Conservation (phyloP, 2,329 filamentous ascomycete genomes). For the Fusarium agapanthi region DNA sequence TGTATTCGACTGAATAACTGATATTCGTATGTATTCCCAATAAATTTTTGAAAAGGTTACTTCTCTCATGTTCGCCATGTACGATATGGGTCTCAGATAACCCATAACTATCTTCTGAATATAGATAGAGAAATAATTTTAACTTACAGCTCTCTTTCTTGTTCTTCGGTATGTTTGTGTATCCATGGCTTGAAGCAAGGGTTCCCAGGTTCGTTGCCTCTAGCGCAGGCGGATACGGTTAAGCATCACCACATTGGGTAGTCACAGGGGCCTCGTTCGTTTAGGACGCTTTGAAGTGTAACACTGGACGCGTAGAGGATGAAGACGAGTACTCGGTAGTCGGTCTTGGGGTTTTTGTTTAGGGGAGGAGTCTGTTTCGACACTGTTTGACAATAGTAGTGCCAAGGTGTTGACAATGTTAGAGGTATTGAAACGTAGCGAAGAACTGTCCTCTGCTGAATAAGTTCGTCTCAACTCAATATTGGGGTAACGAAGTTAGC, state of each 20-base stretch:
- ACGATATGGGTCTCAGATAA: not conserved
- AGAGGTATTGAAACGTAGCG: conserved; percentile 3
- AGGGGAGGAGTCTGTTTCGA: conserved; percentile 28
- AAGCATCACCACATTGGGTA: conserved; percentile 32
- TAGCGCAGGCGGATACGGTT: conserved; percentile 37
- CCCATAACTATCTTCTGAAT: not conserved
- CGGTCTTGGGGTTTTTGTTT: not conserved
- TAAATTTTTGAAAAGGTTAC: not conserved
- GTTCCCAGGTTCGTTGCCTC: conserved; percentile 21
- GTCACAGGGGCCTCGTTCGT: conserved; percentile 23
- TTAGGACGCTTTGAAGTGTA: conserved; percentile 21
- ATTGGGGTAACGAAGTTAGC: not conserved
- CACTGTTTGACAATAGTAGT: conserved; percentile 16
- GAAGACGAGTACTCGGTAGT: conserved; percentile 5
- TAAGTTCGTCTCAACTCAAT: conserved; percentile 11
- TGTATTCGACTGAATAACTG: not conserved
- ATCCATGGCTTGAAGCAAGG: conserved; percentile 28
- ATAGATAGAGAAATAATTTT: not conserved
- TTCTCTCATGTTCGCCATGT: not conserved
- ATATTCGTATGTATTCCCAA: not conserved
- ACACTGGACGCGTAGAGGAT: conserved; percentile 23
- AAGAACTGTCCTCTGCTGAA: not conserved
- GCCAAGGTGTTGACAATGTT: not conserved
- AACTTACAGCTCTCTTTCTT: not conserved
- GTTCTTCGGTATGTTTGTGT: not conserved